Evolutionary conservation across 192 early-diverging fungal species (phyloP), one percentile per base, ranked within the genome.

Genomic region (Cladochytrium replicatum): DNA sequence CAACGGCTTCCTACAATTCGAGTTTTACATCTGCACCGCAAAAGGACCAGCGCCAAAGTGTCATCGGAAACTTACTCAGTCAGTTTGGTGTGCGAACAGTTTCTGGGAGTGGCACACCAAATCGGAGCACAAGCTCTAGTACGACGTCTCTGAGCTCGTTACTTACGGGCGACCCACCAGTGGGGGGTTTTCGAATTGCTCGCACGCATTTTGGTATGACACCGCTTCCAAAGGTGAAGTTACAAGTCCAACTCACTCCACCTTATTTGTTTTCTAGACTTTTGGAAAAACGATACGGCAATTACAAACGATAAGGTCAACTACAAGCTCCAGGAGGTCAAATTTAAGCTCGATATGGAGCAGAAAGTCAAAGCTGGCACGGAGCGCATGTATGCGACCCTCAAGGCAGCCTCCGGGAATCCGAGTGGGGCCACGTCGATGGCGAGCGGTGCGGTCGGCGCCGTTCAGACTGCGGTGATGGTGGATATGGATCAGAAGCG

Each of bases 281-380:
- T 53, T 50, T 44, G 68, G 13, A 27, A 53, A n/a, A 46, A 41
- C 42, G 72, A 79, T 32, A 64, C 61, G 13, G 39, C 60, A 1
- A 60, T 77, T 29, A 75, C 74, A 22, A 40, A 50, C 3, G 65
- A 66, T 37, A 80, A 80, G 43, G 60, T 80, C 11, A 66, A 59
- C 32, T 76, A 68, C 58, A 91, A 90, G 64, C 71, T 97, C 17
- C 77, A 80, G 29, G 89, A 94, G 63, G 74, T 93, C 26, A 81
- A 82, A 29, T 84, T 79, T 57, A 95, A 96, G 67, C 78, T 97
- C 11, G 87, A 92, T 44, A 83, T 97, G 17, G 96, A 99, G 69
- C 82, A 75, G 55, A 92, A 93, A 66, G 81, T 99, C n/a, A 73
- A 82, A 52, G 84, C 78, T 25, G 90, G 87, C 25, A 85, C 83